Evolutionary conservation across 2,329 filamentous ascomycete genomes (phyloP).

Genomic region (Helicocarpus griseus): DNA sequence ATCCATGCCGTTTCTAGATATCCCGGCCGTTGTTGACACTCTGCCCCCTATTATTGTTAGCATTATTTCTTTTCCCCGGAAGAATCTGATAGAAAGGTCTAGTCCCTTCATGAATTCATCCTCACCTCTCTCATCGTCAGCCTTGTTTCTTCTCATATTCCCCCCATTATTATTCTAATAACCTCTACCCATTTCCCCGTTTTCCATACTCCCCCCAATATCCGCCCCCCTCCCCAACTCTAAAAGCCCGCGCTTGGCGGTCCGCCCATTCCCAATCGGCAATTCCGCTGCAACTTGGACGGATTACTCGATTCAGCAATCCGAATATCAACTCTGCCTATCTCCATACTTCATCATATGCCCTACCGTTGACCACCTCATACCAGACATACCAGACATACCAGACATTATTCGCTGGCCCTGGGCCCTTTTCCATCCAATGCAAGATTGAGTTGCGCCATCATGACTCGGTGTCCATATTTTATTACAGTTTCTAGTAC

Average conservation of each 20-base stretch:
- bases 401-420: no score
- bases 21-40: no score
- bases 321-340: background rate
- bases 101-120: no score
- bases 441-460: background rate
- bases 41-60: no score
- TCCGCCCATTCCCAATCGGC: slow-evolving; percentile 3
- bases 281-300: background rate
- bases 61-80: background rate
- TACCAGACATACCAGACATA: no score
- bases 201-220: background rate
- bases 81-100: background rate
- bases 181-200: background rate
- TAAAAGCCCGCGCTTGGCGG: background rate
- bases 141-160: background rate
- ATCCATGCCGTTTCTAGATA: background rate
- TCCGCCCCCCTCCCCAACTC: background rate
- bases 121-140: background rate
- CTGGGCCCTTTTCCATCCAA: background rate
- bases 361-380: no score
- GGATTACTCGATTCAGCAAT: slow-evolving; percentile 6
- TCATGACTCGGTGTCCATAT: background rate
- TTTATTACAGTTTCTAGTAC: no score
- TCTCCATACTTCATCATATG: background rate
- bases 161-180: no score